phyloP scores from a whole-genome alignment of 441 rosid species.

The Geranium incanum region DNA sequence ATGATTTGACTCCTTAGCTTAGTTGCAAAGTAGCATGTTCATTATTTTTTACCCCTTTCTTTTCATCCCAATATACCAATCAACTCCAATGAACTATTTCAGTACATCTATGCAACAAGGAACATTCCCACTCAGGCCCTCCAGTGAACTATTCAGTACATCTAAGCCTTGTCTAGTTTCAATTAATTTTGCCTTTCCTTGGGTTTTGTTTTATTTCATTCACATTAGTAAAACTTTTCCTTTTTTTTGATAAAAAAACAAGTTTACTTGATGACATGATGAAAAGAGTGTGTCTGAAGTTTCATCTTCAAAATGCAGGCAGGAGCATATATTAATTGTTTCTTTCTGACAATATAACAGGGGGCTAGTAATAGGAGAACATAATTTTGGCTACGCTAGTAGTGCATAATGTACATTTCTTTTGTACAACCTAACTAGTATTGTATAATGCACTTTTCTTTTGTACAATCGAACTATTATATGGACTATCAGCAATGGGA shows the following conservation, averaged over 20 bases:
- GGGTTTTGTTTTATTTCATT: too few species aligned
- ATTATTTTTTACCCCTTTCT: not conserved
- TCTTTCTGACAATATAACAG: not conserved
- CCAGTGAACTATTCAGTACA: not conserved
- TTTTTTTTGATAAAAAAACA: too few species aligned
- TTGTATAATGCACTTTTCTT: not conserved
- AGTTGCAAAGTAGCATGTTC: not conserved
- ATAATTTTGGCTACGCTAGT: not conserved
- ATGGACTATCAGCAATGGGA: not conserved
- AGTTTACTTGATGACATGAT: conserved; percentile 3
- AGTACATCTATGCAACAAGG: not conserved
- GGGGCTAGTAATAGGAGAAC: not conserved
- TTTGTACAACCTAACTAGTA: not conserved
- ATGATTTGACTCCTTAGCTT: not conserved
- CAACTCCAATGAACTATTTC: not conserved
- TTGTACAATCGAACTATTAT: not conserved
- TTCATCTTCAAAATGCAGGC: not conserved
- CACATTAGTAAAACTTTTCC: too few species aligned
- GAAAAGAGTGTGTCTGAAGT: not conserved
- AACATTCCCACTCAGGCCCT: not conserved
- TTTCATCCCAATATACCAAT: not conserved
- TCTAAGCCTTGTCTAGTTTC: too few species aligned
- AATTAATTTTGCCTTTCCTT: too few species aligned
- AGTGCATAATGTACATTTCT: not conserved
- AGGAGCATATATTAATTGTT: not conserved